These are phyloP conservation scores for Umbelopsis vinacea DNA, from an alignment of 192 early-diverging fungal species.

Conservation along the genomic window DNA sequence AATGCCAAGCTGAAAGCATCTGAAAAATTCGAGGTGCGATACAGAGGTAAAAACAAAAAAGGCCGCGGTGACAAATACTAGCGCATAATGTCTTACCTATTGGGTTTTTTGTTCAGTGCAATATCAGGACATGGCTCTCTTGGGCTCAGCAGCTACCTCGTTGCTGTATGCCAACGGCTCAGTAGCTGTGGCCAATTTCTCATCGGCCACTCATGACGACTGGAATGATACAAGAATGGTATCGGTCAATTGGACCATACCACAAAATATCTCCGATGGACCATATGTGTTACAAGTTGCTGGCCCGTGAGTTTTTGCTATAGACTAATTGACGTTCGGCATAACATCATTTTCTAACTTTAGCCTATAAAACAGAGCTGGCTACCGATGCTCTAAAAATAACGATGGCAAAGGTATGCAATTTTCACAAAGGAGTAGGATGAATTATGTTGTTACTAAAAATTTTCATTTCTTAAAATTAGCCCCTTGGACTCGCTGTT, in stretches of 20 bases:
- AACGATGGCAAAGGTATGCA: constrained; percentile 22
- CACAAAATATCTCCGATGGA: constrained; percentile 21
- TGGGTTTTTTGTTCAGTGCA: background rate
- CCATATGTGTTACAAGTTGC: constrained; percentile 13
- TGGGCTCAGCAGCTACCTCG: background rate
- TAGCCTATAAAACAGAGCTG: constrained; percentile 5
- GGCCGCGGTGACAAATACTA: background rate
- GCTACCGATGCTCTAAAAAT: constrained; percentile 21
- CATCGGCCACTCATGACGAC: background rate
- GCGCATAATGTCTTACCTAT: background rate
- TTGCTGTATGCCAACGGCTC: constrained; percentile 4
- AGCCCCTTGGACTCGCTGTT: constrained; percentile 22
- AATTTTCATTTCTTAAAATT: background rate
- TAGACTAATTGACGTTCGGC: no score
- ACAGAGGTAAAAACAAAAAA: background rate
- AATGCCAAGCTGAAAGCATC: background rate
- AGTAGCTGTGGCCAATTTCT: background rate
- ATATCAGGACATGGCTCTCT: constrained; percentile 17
- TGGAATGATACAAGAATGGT: constrained; percentile 2
- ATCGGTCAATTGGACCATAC: constrained; percentile 2
- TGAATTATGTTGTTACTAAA: background rate
- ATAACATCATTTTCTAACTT: no score
- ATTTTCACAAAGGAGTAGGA: background rate
- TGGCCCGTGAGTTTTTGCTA: constrained; percentile 19
- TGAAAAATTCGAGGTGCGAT: background rate